Percentiles rank a stretch among this genome's conserved stretches.
Evolutionary conservation across 495 filamentous ascomycete genomes (phyloP).

Genomic region (Penicillium steckii): DNA sequence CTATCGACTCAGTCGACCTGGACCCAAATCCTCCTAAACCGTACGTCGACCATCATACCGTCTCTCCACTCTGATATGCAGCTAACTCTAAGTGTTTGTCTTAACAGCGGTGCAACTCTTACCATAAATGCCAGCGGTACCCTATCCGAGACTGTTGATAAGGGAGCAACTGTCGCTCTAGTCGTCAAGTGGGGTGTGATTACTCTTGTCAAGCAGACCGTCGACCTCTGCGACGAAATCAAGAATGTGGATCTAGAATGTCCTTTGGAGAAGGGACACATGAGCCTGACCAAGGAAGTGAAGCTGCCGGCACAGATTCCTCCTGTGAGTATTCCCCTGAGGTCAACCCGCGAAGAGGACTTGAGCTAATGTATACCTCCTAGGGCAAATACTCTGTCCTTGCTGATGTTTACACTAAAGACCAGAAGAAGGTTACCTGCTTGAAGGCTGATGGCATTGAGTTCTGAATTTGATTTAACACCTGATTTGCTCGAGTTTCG

Average conservation of each 20-base stretch:
- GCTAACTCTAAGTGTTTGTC: slow-evolving; percentile 10
- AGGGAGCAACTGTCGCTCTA: slow-evolving; percentile 76
- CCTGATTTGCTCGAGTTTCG: neutral
- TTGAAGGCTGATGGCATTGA: slow-evolving; percentile 58
- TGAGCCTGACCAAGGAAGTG: slow-evolving; percentile 73
- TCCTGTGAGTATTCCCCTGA: slow-evolving; percentile 58
- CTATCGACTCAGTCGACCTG: slow-evolving; percentile 77
- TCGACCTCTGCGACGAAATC: slow-evolving; percentile 86
- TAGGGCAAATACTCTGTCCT: slow-evolving; percentile 87
- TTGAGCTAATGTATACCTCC: neutral
- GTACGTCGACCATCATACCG: slow-evolving; percentile 54
- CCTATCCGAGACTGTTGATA: slow-evolving; percentile 63
- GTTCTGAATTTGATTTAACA: slow-evolving; percentile 21
- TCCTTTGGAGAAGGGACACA: slow-evolving; percentile 75
- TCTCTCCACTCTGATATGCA: neutral
- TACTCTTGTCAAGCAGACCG: slow-evolving; percentile 72
- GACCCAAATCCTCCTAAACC: slow-evolving; percentile 80
- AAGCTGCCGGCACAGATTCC: slow-evolving; percentile 86
- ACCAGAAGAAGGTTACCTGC: slow-evolving; percentile 75
- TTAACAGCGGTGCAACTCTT: slow-evolving; percentile 70
- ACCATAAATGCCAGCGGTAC: slow-evolving; percentile 74
- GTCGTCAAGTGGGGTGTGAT: slow-evolving; percentile 92
- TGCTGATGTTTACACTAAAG: slow-evolving; percentile 75
- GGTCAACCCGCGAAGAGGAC: neutral
- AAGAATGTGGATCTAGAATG: slow-evolving; percentile 85